A percentile compares a stretch with the other conserved stretches of the same genome.
phyloP scores from a whole-genome alignment of 352 stramenopile species.

The Stephanocyclus meneghinianus region DNA sequence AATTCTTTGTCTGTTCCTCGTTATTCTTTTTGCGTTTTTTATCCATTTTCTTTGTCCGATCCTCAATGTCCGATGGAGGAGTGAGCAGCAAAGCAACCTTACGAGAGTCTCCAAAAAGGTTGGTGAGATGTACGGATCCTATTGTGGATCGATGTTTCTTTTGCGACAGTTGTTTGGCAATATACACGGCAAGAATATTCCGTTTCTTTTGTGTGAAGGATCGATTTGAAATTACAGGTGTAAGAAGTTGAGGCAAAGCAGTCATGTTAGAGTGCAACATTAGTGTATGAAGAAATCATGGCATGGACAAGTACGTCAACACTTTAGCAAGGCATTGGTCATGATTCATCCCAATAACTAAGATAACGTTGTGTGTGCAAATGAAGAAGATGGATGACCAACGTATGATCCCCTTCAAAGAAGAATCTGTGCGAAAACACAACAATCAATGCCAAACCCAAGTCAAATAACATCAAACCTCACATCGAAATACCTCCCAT shows the following conservation, averaged over 20 bases:
- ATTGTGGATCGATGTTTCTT: constrained; percentile 53
- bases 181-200: constrained; percentile 61
- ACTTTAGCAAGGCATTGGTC: too few species aligned
- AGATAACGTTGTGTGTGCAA: not conserved
- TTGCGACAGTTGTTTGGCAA: constrained; percentile 61
- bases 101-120: constrained; percentile 49
- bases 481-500: constrained; percentile 77
- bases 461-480: constrained; percentile 34
- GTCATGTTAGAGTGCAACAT: not conserved
- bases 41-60: constrained; percentile 1
- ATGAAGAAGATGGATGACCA: not conserved
- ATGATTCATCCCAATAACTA: not conserved
- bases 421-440: not conserved
- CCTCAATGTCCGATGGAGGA: constrained; percentile 32
- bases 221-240: not conserved
- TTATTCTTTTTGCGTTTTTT: constrained; percentile 44
- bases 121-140: constrained; percentile 50
- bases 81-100: constrained; percentile 63
- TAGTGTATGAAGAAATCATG: too few species aligned
- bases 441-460: constrained; percentile 1
- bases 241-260: not conserved
- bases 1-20: constrained; percentile 13
- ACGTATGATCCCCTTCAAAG: not conserved
- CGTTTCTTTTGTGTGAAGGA: constrained; percentile 61
- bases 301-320: too few species aligned